phyloP scores from a whole-genome alignment of 2,329 filamentous ascomycete species.

The Colletotrichum spaethianum region DNA sequence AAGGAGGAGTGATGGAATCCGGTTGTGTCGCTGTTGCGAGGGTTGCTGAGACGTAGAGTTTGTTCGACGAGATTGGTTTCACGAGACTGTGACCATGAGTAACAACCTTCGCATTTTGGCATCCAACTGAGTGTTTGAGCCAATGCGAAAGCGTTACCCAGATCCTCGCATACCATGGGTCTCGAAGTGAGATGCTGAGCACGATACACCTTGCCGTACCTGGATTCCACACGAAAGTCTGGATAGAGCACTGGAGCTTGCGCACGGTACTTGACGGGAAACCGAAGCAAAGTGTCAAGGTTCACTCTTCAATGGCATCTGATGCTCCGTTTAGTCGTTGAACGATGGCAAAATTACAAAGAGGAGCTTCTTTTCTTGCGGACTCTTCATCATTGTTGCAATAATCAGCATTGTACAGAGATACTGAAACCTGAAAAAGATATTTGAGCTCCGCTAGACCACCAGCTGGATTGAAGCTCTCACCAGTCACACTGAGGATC shows the following conservation, averaged over 20 bases:
- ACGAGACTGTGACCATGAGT: background rate
- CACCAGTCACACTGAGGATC: background rate
- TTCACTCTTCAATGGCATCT: no score
- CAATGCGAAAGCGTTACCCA: background rate
- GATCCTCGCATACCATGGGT: background rate
- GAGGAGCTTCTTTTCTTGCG: background rate
- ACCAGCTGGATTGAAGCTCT: background rate
- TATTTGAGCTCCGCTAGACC: background rate
- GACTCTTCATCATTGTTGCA: background rate
- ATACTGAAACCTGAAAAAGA: background rate
- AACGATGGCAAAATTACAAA: background rate
- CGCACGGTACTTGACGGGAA: background rate
- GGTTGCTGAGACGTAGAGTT: background rate
- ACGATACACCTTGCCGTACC: background rate
- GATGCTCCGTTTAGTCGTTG: no score
- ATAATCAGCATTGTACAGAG: background rate
- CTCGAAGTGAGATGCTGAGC: background rate
- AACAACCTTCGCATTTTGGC: background rate
- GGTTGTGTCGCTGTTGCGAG: background rate
- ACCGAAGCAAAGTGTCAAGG: background rate
- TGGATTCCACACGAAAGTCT: background rate
- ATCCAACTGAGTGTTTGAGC: background rate
- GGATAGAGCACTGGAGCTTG: background rate
- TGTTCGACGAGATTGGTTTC: background rate
- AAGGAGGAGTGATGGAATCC: background rate